phyloP scores from a whole-genome alignment of 805 yeast species.

The Candida koratica region DNA sequence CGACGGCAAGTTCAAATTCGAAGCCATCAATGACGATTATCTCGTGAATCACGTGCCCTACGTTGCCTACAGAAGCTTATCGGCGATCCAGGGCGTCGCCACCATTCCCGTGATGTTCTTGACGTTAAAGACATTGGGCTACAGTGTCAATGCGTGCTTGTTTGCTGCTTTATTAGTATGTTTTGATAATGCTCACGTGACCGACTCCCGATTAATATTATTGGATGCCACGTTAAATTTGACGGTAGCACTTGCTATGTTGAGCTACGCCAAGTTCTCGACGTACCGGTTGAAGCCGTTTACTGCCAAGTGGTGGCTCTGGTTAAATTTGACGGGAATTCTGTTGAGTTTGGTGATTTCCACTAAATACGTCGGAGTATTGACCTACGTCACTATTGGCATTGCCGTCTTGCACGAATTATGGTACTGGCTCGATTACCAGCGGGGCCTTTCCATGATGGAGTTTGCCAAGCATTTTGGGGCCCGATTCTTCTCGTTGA shows the following conservation, averaged over 20 bases:
- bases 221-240: slow-evolving; percentile 86
- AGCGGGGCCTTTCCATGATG: slow-evolving; percentile 57
- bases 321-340: slow-evolving; percentile 83
- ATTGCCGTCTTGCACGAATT: slow-evolving; percentile 78
- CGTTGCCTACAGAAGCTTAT: slow-evolving; percentile 71
- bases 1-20: slow-evolving; percentile 89
- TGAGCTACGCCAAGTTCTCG: slow-evolving; percentile 74
- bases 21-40: slow-evolving; percentile 81
- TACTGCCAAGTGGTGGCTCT: slow-evolving; percentile 72
- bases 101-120: slow-evolving; percentile 81
- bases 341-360: slow-evolving; percentile 88
- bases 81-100: slow-evolving; percentile 76
- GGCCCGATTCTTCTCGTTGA: slow-evolving; percentile 67
- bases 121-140: slow-evolving; percentile 82
- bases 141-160: slow-evolving; percentile 73
- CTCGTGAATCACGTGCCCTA: slow-evolving; percentile 79
- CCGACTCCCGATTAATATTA: slow-evolving; percentile 85
- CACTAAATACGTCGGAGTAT: slow-evolving; percentile 93
- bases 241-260: slow-evolving; percentile 77
- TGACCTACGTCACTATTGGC: slow-evolving; percentile 87
- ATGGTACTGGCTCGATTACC: slow-evolving; percentile 80
- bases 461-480: slow-evolving; percentile 64
- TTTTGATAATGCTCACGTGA: slow-evolving; percentile 85
- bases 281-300: slow-evolving; percentile 64
- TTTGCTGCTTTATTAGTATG: slow-evolving; percentile 72